Evolutionary conservation across 306 rosid species (phyloP).

Genomic region (Castanea sativa): DNA sequence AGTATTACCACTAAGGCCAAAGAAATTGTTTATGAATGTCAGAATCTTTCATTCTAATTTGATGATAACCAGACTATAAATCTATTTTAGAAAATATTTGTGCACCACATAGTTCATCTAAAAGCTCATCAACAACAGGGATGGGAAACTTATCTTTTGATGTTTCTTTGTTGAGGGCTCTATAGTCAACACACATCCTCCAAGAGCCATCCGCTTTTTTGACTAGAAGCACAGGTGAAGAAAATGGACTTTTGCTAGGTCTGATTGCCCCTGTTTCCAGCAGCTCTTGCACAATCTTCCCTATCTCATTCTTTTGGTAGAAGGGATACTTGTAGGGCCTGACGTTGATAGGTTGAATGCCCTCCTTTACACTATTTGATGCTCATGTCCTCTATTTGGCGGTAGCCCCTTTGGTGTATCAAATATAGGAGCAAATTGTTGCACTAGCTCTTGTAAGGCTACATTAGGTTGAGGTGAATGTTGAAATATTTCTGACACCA

Average conservation of each 20-base stretch:
- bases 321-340: neutral
- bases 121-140: neutral
- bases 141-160: neutral
- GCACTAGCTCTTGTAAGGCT: too few species aligned
- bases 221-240: neutral
- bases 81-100: neutral
- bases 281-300: neutral
- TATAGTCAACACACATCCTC: neutral
- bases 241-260: neutral
- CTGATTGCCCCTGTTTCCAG: neutral
- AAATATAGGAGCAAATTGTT: too few species aligned
- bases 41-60: neutral
- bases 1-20: too few species aligned
- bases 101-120: neutral
- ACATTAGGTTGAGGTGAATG: too few species aligned
- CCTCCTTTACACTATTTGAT: too few species aligned
- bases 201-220: neutral
- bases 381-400: too few species aligned
- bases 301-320: neutral
- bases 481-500: too few species aligned
- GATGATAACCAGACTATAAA: neutral
- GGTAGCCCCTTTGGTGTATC: too few species aligned
- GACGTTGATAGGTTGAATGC: too few species aligned
- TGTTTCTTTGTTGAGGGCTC: neutral
- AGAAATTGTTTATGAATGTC: neutral